phyloP scores from a whole-genome alignment of 2,329 filamentous ascomycete genomes.

The Phialophora expanda region DNA sequence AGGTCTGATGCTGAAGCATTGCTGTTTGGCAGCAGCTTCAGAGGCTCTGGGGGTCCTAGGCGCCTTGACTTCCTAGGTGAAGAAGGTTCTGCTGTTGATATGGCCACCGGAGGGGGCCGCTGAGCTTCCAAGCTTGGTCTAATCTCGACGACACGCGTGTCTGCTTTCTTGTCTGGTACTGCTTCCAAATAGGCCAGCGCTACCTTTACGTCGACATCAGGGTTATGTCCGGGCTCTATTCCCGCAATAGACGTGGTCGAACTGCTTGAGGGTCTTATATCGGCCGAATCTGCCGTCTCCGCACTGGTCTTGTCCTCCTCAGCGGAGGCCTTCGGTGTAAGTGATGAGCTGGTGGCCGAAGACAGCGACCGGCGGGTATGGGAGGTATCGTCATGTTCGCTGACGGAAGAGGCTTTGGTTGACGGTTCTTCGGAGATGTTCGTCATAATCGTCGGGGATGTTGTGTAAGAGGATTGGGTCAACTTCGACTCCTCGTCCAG shows the following conservation, averaged over 20 bases:
- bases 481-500: conserved; percentile 35
- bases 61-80: conserved; percentile 18
- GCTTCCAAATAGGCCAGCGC: conserved; percentile 12
- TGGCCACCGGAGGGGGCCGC: not conserved
- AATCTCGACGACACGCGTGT: not conserved
- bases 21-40: conserved; percentile 33
- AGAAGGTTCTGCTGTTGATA: not conserved
- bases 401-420: conserved; percentile 45
- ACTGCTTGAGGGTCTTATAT: conserved; percentile 9
- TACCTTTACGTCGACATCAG: not conserved
- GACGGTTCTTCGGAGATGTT: conserved; percentile 42
- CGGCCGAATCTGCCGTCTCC: not conserved
- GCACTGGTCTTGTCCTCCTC: conserved; percentile 25
- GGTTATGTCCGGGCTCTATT: not conserved
- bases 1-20: conserved; percentile 54
- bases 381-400: conserved; percentile 37
- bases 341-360: conserved; percentile 38
- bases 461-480: conserved; percentile 42
- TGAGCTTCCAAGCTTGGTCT: not conserved
- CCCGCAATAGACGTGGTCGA: not conserved
- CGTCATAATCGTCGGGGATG: conserved; percentile 41
- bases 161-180: not conserved
- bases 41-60: conserved; percentile 19
- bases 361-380: conserved; percentile 36
- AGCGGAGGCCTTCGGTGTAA: conserved; percentile 30